phyloP scores from a whole-genome alignment of 176 grass and related monocot genomes.

The Hordeum marinum region DNA sequence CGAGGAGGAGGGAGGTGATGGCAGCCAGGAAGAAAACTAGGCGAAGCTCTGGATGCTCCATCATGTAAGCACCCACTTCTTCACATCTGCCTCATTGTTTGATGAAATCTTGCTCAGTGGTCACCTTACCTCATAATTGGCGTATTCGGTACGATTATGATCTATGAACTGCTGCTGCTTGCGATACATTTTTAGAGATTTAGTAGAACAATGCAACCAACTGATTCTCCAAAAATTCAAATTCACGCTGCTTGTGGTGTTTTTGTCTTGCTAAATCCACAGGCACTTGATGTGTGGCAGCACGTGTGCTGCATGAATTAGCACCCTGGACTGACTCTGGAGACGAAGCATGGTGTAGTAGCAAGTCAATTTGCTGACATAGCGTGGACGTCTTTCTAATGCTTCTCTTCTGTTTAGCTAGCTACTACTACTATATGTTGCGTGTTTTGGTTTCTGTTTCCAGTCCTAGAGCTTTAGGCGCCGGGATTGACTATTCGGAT shows the following conservation, averaged over 20 bases:
- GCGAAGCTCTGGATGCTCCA: slow-evolving; percentile 61
- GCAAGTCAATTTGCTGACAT: slow-evolving; percentile 30
- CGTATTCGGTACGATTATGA: background rate
- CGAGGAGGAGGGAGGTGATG: slow-evolving; percentile 57
- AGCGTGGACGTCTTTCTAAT: background rate
- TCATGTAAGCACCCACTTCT: slow-evolving; percentile 45
- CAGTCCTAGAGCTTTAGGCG: background rate
- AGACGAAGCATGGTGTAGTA: background rate
- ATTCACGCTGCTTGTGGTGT: background rate
- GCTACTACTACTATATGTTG: background rate
- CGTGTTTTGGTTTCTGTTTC: background rate
- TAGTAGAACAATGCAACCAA: background rate
- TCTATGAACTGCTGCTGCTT: background rate
- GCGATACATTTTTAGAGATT: background rate
- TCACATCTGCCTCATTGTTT: background rate
- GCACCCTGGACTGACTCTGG: background rate
- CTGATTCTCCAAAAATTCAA: background rate
- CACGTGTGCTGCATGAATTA: slow-evolving; percentile 27
- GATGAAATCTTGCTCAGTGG: background rate
- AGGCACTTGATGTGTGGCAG: slow-evolving; percentile 64
- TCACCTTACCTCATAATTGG: too few species aligned
- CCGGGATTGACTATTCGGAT: background rate
- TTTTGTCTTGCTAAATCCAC: background rate
- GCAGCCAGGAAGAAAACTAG: slow-evolving; percentile 56
- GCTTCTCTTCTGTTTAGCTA: background rate